phyloP scores from a whole-genome alignment of 2,329 filamentous ascomycete species.

The Paecilomyces variotii region DNA sequence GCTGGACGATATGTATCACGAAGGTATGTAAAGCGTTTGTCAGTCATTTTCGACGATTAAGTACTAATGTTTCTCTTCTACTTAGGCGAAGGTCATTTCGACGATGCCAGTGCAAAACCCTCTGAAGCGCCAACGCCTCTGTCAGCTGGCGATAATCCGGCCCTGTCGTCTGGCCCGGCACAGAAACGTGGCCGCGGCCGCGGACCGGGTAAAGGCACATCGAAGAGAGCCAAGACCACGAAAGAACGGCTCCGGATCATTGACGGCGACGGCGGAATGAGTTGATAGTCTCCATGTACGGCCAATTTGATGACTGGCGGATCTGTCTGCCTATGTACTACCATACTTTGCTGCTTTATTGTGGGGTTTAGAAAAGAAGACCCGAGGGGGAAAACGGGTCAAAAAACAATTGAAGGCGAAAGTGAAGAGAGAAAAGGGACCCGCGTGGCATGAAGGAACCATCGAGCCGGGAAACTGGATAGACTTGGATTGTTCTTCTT shows the following conservation, averaged over 20 bases:
- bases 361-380: not conserved
- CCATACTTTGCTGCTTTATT: not conserved
- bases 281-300: constrained; percentile 2
- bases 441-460: not conserved
- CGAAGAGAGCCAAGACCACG: constrained; percentile 54
- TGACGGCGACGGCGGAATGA: constrained; percentile 34
- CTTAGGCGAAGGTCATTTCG: constrained; percentile 89
- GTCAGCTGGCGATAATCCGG: constrained; percentile 43
- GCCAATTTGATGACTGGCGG: not conserved
- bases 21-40: constrained; percentile 60
- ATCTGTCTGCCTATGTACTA: not conserved
- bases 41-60: constrained; percentile 8
- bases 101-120: constrained; percentile 71
- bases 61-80: constrained; percentile 13
- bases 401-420: not conserved
- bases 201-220: constrained; percentile 47
- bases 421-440: not conserved
- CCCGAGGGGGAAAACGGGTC: not conserved
- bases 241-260: constrained; percentile 43
- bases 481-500: not conserved
- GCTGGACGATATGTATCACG: constrained; percentile 97
- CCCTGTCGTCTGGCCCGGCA: constrained; percentile 24
- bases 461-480: not conserved
- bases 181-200: constrained; percentile 53
- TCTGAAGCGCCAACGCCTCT: constrained; percentile 81